Conservation (phyloP, 106 monocot genomes). For the Dactylorhiza incarnata region DNA sequence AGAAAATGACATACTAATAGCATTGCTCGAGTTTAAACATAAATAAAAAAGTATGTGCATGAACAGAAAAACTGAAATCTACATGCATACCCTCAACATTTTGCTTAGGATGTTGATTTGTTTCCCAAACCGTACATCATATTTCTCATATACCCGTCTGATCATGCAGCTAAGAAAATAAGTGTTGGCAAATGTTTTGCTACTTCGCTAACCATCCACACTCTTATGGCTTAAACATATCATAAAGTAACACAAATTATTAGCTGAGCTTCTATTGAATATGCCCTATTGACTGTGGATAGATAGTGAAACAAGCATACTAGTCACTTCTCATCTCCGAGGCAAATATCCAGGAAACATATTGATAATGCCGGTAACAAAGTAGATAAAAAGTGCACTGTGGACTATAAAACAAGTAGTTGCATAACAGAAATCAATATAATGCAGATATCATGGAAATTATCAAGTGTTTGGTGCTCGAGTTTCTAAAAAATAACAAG, state of each 20-base stretch:
- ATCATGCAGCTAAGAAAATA: background rate
- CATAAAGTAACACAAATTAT: background rate
- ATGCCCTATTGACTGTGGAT: background rate
- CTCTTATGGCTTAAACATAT: background rate
- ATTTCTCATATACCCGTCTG: background rate
- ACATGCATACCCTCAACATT: too few relatives aligned
- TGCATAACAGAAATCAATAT: background rate
- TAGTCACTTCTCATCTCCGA: background rate
- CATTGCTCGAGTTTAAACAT: too few relatives aligned
- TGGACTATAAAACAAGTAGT: background rate
- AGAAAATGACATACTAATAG: background rate
- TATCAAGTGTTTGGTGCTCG: background rate
- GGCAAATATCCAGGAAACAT: background rate
- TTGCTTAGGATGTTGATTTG: too few relatives aligned
- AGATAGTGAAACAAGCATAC: background rate
- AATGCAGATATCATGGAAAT: background rate
- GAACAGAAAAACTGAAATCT: too few relatives aligned
- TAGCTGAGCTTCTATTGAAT: conserved; percentile 1
- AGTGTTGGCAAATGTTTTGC: background rate
- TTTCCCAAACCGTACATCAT: background rate
- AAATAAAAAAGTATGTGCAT: too few relatives aligned
- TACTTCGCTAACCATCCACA: background rate
- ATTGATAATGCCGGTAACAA: background rate
- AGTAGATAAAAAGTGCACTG: background rate
- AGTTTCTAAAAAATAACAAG: background rate